phyloP scores from a whole-genome alignment of 106 monocot genomes.

The Alisma plantagoaquatica region DNA sequence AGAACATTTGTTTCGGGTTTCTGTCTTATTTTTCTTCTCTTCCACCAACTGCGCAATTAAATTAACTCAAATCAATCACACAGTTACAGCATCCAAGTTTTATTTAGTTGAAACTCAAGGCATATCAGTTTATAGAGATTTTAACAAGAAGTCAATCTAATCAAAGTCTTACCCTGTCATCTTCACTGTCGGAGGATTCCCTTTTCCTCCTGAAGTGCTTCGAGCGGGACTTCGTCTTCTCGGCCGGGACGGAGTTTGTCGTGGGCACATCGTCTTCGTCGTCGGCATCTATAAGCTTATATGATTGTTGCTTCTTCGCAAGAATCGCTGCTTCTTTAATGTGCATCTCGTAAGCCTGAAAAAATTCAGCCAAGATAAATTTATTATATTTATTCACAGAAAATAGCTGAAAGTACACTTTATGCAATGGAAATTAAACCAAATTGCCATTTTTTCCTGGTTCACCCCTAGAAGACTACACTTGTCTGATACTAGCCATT shows the following conservation, averaged over 20 bases:
- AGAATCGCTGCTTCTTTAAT: slow-evolving; percentile 62
- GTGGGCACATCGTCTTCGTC: slow-evolving; percentile 38
- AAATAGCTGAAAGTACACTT: too few relatives aligned
- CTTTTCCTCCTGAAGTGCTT: slow-evolving; percentile 67
- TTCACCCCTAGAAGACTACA: too few relatives aligned
- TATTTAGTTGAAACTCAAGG: too few relatives aligned
- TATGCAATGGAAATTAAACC: too few relatives aligned
- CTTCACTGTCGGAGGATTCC: slow-evolving; percentile 36
- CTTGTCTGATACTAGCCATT: too few relatives aligned
- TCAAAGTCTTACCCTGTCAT: slow-evolving; percentile 53
- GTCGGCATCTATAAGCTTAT: slow-evolving; percentile 65
- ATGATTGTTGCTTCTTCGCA: slow-evolving; percentile 64
- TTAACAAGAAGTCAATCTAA: too few relatives aligned
- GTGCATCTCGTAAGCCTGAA: slow-evolving; percentile 55
- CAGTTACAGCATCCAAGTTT: too few relatives aligned
- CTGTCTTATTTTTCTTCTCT: slow-evolving; percentile 16
- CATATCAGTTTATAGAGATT: too few relatives aligned
- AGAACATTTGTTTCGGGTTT: slow-evolving; percentile 12
- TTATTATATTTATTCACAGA: background rate
- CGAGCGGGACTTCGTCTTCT: slow-evolving; percentile 16
- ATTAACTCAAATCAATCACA: slow-evolving; percentile 21
- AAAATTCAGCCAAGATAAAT: background rate
- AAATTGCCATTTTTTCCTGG: too few relatives aligned
- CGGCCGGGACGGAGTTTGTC: slow-evolving; percentile 9
- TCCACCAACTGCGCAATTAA: slow-evolving; percentile 17